Evolutionary conservation across 148 eudicot species (phyloP), one percentile per base, ranked within the genome.

Genomic region (Diospyros lotus): DNA sequence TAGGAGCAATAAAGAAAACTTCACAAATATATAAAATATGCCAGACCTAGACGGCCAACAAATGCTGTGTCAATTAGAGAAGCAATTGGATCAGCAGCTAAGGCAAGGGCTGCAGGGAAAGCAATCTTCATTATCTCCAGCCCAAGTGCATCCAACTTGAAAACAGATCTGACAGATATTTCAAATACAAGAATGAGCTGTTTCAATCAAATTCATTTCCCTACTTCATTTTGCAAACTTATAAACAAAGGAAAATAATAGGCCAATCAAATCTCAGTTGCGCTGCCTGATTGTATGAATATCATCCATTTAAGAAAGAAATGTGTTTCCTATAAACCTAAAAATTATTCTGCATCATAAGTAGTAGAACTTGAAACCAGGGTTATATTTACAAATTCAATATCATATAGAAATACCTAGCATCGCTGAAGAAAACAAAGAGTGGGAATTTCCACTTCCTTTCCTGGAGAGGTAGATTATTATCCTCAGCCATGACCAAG

Each of bases 31-130:
- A 40, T 18, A 8, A 38, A 2, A 65, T 18, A 51, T 46, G 10
- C 11, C 72, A 44, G 72, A 93, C 98, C 98, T 80, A 94, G 76
- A 58, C 79, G 94, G 53, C 97, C 98, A 45, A 94, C 84, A 56
- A 94, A 94, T 12, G 89, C 87, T 3, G 98, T 92, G 85, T 92
- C 97, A 28, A 94, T 94, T 68, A 94, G 84, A 66, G 98, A 92
- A 58, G 98, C 96, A 68, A 93, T 78, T 76, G 98, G 98, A 80
- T 93, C 98, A 71, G 98, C 98, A 68, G 94, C 96, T 67, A 93
- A 83, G 75, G 98, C 98, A 78, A 94, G 62, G 17, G 98, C 95
- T 15, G 98, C 95, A 2, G 98, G 98, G 5, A 94, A 72, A 9
- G 98, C 98, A 73, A 94, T 94, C 66, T 64, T 72, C 68, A 90